phyloP scores from a whole-genome alignment of 164 flowering plant genomes.

The Chimonanthus salicifolius region DNA sequence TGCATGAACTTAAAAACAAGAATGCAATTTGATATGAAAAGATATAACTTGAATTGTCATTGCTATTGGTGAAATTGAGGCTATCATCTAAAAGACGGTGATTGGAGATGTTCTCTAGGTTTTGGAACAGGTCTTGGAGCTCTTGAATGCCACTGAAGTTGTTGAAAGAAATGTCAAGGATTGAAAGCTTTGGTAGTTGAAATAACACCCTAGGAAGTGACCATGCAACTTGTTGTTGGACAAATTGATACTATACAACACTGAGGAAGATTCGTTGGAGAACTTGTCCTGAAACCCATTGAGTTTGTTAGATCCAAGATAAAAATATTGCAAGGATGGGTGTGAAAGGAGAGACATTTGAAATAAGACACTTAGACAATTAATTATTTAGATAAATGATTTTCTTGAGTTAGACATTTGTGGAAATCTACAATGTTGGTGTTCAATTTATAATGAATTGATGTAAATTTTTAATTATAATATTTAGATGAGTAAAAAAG shows the following conservation, averaged over 20 bases:
- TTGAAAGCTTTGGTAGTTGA: neutral
- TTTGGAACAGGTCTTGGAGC: neutral
- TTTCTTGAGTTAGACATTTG: too few relatives aligned
- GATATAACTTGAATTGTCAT: too few relatives aligned
- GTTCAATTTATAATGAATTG: too few relatives aligned
- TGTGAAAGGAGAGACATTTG: neutral
- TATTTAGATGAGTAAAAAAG: too few relatives aligned
- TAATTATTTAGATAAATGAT: too few relatives aligned
- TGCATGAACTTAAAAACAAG: neutral
- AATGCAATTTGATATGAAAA: too few relatives aligned
- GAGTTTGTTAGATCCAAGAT: neutral
- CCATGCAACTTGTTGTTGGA: neutral
- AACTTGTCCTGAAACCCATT: neutral
- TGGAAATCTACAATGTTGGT: too few relatives aligned
- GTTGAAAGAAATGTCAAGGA: neutral
- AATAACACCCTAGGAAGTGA: neutral
- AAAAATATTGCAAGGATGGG: neutral
- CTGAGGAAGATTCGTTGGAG: neutral
- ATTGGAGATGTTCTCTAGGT: too few relatives aligned
- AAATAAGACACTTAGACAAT: too few relatives aligned
- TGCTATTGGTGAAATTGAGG: neutral
- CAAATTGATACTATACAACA: neutral
- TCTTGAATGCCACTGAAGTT: neutral
- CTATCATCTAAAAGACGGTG: too few relatives aligned
- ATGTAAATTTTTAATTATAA: too few relatives aligned